phyloP scores from a whole-genome alignment of 179 eudicot species.

The Actinidia polygama region DNA sequence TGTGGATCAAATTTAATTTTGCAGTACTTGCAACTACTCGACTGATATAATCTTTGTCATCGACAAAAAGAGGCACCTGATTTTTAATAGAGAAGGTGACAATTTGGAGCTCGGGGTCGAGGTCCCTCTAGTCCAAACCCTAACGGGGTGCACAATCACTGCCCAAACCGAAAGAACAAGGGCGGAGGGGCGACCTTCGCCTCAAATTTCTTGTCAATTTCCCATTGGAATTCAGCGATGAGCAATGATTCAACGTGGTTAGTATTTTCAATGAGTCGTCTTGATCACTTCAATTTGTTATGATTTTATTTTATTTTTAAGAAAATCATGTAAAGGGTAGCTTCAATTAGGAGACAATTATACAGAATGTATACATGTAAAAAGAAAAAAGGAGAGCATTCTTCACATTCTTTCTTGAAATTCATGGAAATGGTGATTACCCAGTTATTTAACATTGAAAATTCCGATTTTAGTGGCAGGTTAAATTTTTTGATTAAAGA shows the following conservation, averaged over 20 bases:
- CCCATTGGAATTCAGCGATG: conserved; percentile 49
- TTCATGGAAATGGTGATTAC: background rate
- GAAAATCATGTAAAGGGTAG: no score
- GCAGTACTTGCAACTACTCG: conserved; percentile 15
- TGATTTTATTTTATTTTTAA: background rate
- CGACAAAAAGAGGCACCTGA: conserved; percentile 59
- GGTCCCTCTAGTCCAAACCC: conserved; percentile 68
- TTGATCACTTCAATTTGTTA: conserved; percentile 3
- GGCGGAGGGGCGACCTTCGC: conserved; percentile 58
- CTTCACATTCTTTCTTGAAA: background rate
- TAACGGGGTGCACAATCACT: conserved; percentile 64
- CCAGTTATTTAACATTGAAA: background rate
- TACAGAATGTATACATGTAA: background rate
- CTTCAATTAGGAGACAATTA: background rate
- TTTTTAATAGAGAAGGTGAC: conserved; percentile 62
- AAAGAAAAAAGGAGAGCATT: background rate
- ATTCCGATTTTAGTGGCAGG: no score
- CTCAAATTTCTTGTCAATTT: conserved; percentile 64
- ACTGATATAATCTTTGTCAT: conserved; percentile 63
- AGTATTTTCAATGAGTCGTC: conserved; percentile 43
- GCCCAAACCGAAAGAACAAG: conserved; percentile 51
- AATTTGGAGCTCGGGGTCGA: conserved; percentile 76
- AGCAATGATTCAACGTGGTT: conserved; percentile 47
- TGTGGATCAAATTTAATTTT: no score
- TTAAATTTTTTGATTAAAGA: no score